Evolutionary conservation across 495 filamentous ascomycete genomes (phyloP), one percentile per base, ranked within the genome.

Genomic region (Aspergillus egyptiacus): DNA sequence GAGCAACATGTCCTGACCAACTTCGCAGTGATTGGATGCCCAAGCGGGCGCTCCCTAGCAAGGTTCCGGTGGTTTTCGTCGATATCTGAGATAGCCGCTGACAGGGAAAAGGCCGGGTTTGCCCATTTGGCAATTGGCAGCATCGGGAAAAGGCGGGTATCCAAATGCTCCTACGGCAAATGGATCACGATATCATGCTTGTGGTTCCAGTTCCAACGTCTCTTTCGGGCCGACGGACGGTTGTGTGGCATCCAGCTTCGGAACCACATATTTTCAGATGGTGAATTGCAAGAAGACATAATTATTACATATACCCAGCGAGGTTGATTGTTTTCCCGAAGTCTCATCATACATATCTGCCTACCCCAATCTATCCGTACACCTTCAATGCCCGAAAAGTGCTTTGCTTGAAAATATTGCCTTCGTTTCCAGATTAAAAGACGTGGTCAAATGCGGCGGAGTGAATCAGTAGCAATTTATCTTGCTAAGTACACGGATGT

Each of bases 401-500:
- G 5, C 40, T 52, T 56, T 52, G 51, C 38, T 43, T 56, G 19
- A 20, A 17, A 34, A 51, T 42, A 46, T 53, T 62, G 20, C 55
- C 53, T 41, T 28, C 46, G 46, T 57, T 62, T 44, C 28, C 49
- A 40, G 42, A 43, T 24, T 39, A 51, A 38, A 5, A 13, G n/a
- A 55, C 55, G 51, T 24, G 43, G 18, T 23, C 31, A 24, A 46
- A 14, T 25, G 45, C 53, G 41, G 34, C 50, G 42, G 50, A 51
- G 47, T 33, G 41, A 46, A 27, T 25, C 31, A 33, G 43, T 57
- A 53, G 56, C 58, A 57, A 47, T 39, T 58, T 46, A 50, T 35
- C 30, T 43, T 59, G 61, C 63, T 68, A 68, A 66, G 59, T 67
- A 67, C 65, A 66, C 62, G 54, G 56, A 61, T 51, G 28, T 48